Evolutionary conservation across 2,329 filamentous ascomycete genomes (phyloP), one percentile per base, ranked within the genome.

Genomic region (Aureobasidium musti): DNA sequence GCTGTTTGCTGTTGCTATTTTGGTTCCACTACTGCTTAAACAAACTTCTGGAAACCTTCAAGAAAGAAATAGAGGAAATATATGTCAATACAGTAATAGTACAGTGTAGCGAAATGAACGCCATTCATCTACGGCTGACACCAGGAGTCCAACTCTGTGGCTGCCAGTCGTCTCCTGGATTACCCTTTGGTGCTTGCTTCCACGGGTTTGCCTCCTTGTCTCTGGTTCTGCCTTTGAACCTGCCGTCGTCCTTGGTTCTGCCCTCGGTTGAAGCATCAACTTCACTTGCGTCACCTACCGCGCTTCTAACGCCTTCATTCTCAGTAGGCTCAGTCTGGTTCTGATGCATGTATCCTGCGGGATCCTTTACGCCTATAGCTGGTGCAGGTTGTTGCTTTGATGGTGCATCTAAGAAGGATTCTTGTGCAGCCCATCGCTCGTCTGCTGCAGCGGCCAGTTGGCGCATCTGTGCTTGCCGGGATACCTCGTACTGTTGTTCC

Each of bases 361-460:
- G 74, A 65, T 83, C 80, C 63, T 76, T 76, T 26, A 79, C 76
- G 43, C 78, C 76, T 14, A 81, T 77, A 47, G 81, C 78, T 49
- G 81, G 80, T n/a, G 73, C 70, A 3, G 81, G 78, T 67, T 84
- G 81, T 65, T 82, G 79, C 43, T 78, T 79, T 49, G 81, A 77
- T 1, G 85, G 86, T 63, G 80, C 80, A 72, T 88, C 86, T 43
- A 89, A 80, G 67, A 81, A 84, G 4, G 83, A 86, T 1, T 85
- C 82, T 70, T 86, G 83, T 57, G 81, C 81, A 10, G 82, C 85
- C 86, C 86, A 89, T 69, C 85, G 78, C 68, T 84, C 83, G 72
- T 89, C 86, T 45, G 87, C 87, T 50, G 83, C 77, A 54, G 79
- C 81, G 2, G 86, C 87, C 26, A 88, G 81, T 60, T 84, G 73